Base-by-base conservation (phyloP, 2,329 filamentous ascomycete species). In the Talaromyces sp. region DNA sequence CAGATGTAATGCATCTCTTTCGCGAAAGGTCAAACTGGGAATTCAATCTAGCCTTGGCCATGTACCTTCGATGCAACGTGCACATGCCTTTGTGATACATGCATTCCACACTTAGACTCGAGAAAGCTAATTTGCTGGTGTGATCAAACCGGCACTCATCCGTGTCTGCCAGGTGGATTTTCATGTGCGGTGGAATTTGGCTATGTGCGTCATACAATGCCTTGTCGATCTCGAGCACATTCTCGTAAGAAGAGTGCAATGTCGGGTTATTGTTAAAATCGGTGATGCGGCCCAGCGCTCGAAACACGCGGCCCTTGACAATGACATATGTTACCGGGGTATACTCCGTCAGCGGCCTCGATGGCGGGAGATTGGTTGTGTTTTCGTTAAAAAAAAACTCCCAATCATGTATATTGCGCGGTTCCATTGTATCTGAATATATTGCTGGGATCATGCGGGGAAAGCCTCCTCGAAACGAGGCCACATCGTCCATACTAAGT, bases 41-140 rank as follows among this genome's bases (percentile, higher is more conserved):
- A 68, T 93, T 93, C 62, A 89, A 85, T 56, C 90, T 82, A 6
- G 92, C 90, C 61, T 88, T 85, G 13, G 85, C 81, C 62, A 96
- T 83, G 72, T 93, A 97, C 65, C 92, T 92, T 56, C 92, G 85
- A 74, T 99, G 95, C 47, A 99, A 83, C 25, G 96, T 85, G 69
- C 92, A 96, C 68, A 96, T 84, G n/a, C 92, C 90, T 76, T 96
- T 96, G 65, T 96, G 87, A 71, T 92, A 96, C 5, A 97, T 25
- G 19, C 56, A 19, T 19, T 53, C 54, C 30, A 61, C 28, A 6
- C 57, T 32, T 58, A 61, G 30, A 22, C 27, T 49, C n/a, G 61
- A 61, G 27, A 36, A 19, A 9, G 39, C 57, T 8, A 51, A 22
- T 22, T 51, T 22, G 17, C 10, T 25, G 5, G 52, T 33, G 27